phyloP scores from a whole-genome alignment of 2,329 filamentous ascomycete species.

The Zymoseptoria tritici region DNA sequence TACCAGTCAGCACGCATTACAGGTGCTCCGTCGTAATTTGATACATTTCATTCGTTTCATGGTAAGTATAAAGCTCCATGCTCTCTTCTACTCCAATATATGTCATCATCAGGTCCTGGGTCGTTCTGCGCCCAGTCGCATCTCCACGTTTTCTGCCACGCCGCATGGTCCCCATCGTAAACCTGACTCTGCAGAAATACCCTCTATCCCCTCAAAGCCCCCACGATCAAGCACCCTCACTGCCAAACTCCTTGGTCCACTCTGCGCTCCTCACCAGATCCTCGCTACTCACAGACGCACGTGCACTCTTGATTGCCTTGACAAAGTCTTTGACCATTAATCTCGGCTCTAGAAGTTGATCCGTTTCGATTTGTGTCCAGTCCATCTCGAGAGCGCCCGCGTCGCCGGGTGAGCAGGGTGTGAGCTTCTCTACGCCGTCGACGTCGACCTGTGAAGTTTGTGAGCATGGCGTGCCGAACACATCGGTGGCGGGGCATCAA shows the following conservation, averaged over 20 bases:
- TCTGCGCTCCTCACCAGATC: slow-evolving; percentile 79
- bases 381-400: slow-evolving; percentile 82
- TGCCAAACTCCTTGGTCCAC: slow-evolving; percentile 95
- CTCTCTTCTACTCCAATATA: background rate
- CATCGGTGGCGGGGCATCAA: slow-evolving; percentile 33
- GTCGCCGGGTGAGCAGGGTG: slow-evolving; percentile 91
- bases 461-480: background rate
- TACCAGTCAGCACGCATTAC: background rate
- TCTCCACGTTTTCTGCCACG: background rate
- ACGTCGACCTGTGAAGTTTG: slow-evolving; percentile 55
- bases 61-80: background rate
- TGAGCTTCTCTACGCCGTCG: slow-evolving; percentile 61
- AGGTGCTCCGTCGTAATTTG: background rate
- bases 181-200: background rate
- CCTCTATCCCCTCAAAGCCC: background rate
- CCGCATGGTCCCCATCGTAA: background rate
- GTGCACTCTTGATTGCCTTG: slow-evolving; percentile 77
- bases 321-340: slow-evolving; percentile 87
- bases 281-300: slow-evolving; percentile 82
- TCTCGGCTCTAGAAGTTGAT: slow-evolving; percentile 76
- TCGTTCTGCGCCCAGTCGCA: background rate
- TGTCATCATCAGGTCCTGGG: background rate
- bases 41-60: background rate
- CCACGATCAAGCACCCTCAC: slow-evolving; percentile 59
- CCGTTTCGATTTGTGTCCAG: slow-evolving; percentile 79